Conservation (phyloP, 2,329 filamentous ascomycete species). For the Rhinocladiella mackenziei region DNA sequence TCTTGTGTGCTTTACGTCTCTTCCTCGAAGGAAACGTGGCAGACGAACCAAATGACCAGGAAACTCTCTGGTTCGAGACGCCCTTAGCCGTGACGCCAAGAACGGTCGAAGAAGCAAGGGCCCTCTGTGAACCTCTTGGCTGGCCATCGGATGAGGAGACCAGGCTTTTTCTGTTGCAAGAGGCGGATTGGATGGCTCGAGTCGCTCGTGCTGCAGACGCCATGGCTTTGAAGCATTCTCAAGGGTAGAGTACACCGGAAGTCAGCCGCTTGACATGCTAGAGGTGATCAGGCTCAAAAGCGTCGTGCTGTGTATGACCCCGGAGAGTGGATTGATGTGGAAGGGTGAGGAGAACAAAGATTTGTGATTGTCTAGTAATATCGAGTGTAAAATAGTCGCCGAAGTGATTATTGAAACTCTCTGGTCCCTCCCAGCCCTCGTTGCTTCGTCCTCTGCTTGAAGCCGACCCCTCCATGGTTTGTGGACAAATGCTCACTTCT, state of each 20-base stretch:
- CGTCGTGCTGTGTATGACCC: too few species aligned
- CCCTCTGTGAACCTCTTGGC: slow-evolving; percentile 9
- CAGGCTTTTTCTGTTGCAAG: slow-evolving; percentile 7
- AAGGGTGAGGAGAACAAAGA: too few species aligned
- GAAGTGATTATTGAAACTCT: too few species aligned
- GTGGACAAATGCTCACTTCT: too few species aligned
- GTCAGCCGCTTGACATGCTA: neutral
- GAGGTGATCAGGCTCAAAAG: too few species aligned
- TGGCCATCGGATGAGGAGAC: slow-evolving; percentile 25
- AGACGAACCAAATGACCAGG: neutral
- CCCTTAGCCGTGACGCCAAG: slow-evolving; percentile 5
- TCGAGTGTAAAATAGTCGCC: too few species aligned
- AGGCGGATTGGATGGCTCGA: slow-evolving; percentile 12
- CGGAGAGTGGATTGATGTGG: too few species aligned
- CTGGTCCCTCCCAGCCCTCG: too few species aligned
- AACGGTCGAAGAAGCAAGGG: slow-evolving; percentile 10
- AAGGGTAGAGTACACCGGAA: neutral
- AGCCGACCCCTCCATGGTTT: too few species aligned
- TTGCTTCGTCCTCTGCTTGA: too few species aligned
- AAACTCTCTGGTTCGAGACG: slow-evolving; percentile 5
- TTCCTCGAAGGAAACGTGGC: slow-evolving; percentile 13
- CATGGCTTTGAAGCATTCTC: neutral
- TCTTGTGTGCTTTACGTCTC: slow-evolving; percentile 16
- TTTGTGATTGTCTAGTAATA: too few species aligned
- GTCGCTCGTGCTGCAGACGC: slow-evolving; percentile 9